A percentile compares a stretch with the other conserved stretches of the same genome.
Conservation (phyloP, 805 yeast species). For the Lipomyces japonicus region DNA sequence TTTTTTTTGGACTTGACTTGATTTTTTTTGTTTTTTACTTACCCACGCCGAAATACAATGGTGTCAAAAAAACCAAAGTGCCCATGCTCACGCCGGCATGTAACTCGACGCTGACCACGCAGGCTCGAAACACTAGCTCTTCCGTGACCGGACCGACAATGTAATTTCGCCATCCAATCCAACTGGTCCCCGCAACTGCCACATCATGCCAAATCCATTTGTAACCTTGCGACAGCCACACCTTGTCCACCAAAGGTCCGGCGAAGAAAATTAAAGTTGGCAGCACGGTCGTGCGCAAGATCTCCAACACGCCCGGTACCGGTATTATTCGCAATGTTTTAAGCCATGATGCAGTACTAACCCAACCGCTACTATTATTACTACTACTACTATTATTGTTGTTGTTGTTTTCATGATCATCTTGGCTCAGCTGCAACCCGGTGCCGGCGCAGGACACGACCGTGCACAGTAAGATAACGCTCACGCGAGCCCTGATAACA, state of each 20-base stretch:
- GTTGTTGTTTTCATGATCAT: too few species aligned
- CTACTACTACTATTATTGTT: too few species aligned
- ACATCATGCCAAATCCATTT: conserved; percentile 1
- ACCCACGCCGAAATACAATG: conserved; percentile 60
- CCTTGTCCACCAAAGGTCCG: conserved; percentile 47
- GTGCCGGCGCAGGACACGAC: too few species aligned
- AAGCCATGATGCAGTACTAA: conserved; percentile 2
- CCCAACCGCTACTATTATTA: conserved; percentile 4
- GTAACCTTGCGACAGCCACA: conserved; percentile 32
- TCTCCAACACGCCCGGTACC: conserved; percentile 7
- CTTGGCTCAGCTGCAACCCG: too few species aligned
- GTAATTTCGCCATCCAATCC: conserved; percentile 20
- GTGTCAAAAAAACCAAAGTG: conserved; percentile 44
- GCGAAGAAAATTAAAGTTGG: conserved; percentile 43
- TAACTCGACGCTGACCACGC: conserved; percentile 39
- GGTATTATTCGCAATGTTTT: conserved; percentile 10
- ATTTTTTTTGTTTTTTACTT: not conserved
- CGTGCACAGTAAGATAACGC: conserved; percentile 18
- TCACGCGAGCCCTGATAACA: conserved; percentile 15
- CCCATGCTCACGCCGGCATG: conserved; percentile 21
- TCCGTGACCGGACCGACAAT: conserved; percentile 68
- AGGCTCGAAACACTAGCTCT: conserved; percentile 64
- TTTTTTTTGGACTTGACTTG: not conserved
- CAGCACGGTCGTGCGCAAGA: conserved; percentile 15
- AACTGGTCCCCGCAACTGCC: not conserved